Evolutionary conservation across 306 rosid genomes (phyloP).

Genomic region (Acmispon strigosus): DNA sequence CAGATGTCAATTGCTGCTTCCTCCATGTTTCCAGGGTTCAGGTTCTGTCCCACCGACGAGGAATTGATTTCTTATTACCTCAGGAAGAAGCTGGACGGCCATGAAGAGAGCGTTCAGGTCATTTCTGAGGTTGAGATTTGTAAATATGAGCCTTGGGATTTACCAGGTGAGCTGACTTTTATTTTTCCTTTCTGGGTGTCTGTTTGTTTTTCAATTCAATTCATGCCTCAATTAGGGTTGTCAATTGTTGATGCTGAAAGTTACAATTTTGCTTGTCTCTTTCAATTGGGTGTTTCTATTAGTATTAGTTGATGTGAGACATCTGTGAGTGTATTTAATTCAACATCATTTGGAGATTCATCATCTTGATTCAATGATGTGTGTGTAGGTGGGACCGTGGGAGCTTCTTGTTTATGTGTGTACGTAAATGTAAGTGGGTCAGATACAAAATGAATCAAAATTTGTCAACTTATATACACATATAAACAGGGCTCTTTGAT

Average conservation of each 20-base stretch:
- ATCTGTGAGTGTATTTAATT: not conserved
- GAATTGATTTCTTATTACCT: constrained; percentile 80
- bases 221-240: not conserved
- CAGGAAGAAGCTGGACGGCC: constrained; percentile 55
- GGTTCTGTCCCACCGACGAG: constrained; percentile 92
- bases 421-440: not conserved
- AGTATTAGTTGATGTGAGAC: not conserved
- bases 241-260: not conserved
- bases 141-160: constrained; percentile 85
- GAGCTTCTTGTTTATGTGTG: not conserved
- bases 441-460: not conserved
- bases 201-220: too few species aligned
- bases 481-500: not conserved
- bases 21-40: constrained; percentile 86
- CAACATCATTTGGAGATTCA: not conserved
- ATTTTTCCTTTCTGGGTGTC: not conserved
- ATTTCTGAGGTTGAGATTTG: constrained; percentile 82
- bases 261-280: not conserved
- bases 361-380: not conserved
- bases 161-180: constrained; percentile 54
- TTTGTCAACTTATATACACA: not conserved
- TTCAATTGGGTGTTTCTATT: not conserved
- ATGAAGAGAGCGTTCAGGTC: constrained; percentile 59
- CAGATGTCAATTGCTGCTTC: constrained; percentile 65
- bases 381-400: not conserved